Evolutionary conservation across 352 stramenopile genomes (phyloP).

Genomic region (Blastocystis sp.): DNA sequence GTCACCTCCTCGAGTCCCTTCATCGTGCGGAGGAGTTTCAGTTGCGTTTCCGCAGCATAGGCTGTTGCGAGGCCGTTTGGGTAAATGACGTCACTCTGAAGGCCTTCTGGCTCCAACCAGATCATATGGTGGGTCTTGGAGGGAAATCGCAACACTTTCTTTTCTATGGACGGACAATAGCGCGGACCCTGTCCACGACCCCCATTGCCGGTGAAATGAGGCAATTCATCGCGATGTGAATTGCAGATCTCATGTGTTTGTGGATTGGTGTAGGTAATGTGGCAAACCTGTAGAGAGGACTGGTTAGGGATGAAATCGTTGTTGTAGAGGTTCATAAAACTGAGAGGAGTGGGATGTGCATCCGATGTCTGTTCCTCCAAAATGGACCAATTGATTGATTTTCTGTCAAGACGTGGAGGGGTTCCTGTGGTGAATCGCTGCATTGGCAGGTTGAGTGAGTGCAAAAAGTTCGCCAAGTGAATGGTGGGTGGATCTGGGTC

Average conservation of each 20-base stretch:
- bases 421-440: constrained; percentile 66
- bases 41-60: constrained; percentile 83
- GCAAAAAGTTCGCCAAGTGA: constrained; percentile 74
- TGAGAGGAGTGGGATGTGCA: constrained; percentile 78
- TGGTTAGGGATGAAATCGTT: constrained; percentile 44
- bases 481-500: constrained; percentile 83
- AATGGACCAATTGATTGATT: constrained; percentile 80
- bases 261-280: constrained; percentile 88
- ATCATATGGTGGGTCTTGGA: constrained; percentile 75
- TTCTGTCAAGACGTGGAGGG: constrained; percentile 81
- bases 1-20: constrained; percentile 82
- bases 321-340: constrained; percentile 77
- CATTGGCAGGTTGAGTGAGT: constrained; percentile 39
- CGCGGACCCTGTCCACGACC: constrained; percentile 69
- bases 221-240: neutral
- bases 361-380: constrained; percentile 82
- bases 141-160: constrained; percentile 79
- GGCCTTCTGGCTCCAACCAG: constrained; percentile 92
- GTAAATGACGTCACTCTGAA: constrained; percentile 89
- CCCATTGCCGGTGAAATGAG: constrained; percentile 65
- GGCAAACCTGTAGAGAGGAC: constrained; percentile 77
- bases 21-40: constrained; percentile 83
- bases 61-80: constrained; percentile 84
- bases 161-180: constrained; percentile 94
- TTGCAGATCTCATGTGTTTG: constrained; percentile 65